Conservation (phyloP, 2,329 filamentous ascomycete species). For the Ascochyta pisi region DNA sequence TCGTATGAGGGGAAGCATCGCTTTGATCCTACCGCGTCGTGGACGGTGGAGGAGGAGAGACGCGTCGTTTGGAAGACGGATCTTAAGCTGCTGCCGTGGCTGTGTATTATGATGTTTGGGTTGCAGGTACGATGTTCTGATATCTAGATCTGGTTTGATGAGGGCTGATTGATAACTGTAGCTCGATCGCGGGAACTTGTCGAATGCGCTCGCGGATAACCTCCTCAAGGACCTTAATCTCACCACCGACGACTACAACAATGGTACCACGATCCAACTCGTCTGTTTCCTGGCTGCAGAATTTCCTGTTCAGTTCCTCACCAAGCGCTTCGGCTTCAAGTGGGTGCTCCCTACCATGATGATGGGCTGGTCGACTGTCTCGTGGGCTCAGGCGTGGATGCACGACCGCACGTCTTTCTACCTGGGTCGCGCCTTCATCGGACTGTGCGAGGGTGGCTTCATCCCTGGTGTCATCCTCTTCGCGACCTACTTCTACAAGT, state of each 20-base stretch:
- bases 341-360: constrained; percentile 53
- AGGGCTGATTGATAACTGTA: constrained; percentile 30
- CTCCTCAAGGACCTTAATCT: constrained; percentile 39
- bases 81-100: constrained; percentile 36
- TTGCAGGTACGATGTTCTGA: constrained; percentile 27
- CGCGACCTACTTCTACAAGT: constrained; percentile 77
- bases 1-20: constrained; percentile 62
- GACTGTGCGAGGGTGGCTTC: constrained; percentile 57
- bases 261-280: constrained; percentile 67
- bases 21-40: constrained; percentile 62
- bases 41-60: constrained; percentile 64
- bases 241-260: constrained; percentile 45
- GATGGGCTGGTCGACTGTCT: constrained; percentile 53
- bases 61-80: constrained; percentile 60
- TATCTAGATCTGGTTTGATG: no score
- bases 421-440: constrained; percentile 51
- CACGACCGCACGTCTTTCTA: constrained; percentile 53
- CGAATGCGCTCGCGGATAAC: constrained; percentile 42
- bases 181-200: constrained; percentile 56
- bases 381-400: constrained; percentile 73
- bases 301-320: constrained; percentile 53
- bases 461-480: constrained; percentile 70
- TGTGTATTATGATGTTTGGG: constrained; percentile 55
- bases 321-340: constrained; percentile 53
- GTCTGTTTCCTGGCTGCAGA: constrained; percentile 74